A percentile compares a stretch with the other conserved stretches of the same genome.
These are phyloP conservation scores for Coemansia sp. DNA, from an alignment of 192 early-diverging fungal species.

Conservation along the genomic window DNA sequence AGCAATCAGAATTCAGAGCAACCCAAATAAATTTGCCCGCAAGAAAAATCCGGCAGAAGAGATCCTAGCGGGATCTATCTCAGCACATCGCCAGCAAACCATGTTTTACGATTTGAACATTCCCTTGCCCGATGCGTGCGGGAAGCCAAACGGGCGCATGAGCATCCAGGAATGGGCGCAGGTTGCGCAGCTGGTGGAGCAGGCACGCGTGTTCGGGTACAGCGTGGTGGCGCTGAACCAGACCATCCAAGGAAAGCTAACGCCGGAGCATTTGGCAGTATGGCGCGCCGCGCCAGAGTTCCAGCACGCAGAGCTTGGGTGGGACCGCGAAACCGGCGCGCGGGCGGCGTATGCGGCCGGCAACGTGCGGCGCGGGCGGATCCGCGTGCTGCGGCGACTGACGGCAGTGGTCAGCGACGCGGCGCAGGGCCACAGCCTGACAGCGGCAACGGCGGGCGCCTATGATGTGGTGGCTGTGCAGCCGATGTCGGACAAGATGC, in stretches of 20 bases:
- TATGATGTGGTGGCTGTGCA: slow-evolving; percentile 48
- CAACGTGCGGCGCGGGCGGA: slow-evolving; percentile 12
- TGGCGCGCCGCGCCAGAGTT: slow-evolving; percentile 27
- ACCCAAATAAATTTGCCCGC: too few relatives aligned
- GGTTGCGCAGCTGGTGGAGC: slow-evolving; percentile 31
- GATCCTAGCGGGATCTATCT: too few relatives aligned
- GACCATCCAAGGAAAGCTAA: slow-evolving; percentile 26
- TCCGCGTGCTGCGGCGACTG: slow-evolving; percentile 40
- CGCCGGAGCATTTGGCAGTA: slow-evolving; percentile 27
- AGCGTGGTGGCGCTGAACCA: slow-evolving; percentile 42
- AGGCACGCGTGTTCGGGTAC: slow-evolving; percentile 38
- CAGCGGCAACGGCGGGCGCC: slow-evolving; percentile 6
- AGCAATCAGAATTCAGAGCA: neutral
- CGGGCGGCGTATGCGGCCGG: slow-evolving; percentile 1
- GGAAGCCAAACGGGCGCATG: slow-evolving; percentile 18
- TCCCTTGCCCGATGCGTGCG: slow-evolving; percentile 38
- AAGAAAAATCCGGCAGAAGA: too few relatives aligned
- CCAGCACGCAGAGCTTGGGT: slow-evolving; percentile 16
- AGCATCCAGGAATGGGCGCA: slow-evolving; percentile 36
- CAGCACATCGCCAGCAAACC: too few relatives aligned
- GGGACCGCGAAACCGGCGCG: slow-evolving; percentile 21
- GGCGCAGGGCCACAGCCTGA: slow-evolving; percentile 27
- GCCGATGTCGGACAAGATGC: slow-evolving; percentile 30
- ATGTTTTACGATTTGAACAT: slow-evolving; percentile 54
- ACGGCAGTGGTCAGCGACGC: slow-evolving; percentile 35